These are phyloP conservation scores for Populus hybrid DNA, from an alignment of 441 rosid species.

Conservation along the genomic window DNA sequence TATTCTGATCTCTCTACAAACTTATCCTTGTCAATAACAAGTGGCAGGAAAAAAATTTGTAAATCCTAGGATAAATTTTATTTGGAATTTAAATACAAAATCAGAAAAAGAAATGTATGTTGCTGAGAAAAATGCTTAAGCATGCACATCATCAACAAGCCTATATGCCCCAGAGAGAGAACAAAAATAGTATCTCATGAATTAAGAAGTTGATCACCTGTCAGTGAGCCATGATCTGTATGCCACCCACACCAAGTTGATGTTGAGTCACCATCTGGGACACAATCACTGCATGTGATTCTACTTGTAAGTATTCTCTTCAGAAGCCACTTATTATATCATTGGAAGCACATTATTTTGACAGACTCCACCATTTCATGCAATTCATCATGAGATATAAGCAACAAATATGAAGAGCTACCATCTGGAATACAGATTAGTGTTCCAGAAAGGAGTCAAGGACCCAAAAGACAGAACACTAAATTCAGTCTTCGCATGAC, in stretches of 20 bases:
- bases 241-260: constrained; percentile 99
- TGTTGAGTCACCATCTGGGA: constrained; percentile 43
- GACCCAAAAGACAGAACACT: not conserved
- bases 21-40: constrained; percentile 5
- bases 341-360: not conserved
- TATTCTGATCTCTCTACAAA: not conserved
- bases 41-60: not conserved
- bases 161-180: not conserved
- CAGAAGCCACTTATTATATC: constrained; percentile 2
- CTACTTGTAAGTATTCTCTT: constrained; percentile 14
- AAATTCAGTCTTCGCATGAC: not conserved
- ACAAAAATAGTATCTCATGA: not conserved
- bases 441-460: not conserved
- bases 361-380: not conserved
- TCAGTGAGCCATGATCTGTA: constrained; percentile 87
- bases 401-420: not conserved
- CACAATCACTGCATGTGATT: constrained; percentile 39
- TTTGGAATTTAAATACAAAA: not conserved
- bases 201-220: constrained; percentile 41
- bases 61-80: not conserved
- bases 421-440: not conserved
- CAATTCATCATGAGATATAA: not conserved
- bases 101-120: not conserved
- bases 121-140: not conserved
- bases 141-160: not conserved